Conservation (phyloP, 1,284 basidiomycete species). For the Fistulinella staudtii region DNA sequence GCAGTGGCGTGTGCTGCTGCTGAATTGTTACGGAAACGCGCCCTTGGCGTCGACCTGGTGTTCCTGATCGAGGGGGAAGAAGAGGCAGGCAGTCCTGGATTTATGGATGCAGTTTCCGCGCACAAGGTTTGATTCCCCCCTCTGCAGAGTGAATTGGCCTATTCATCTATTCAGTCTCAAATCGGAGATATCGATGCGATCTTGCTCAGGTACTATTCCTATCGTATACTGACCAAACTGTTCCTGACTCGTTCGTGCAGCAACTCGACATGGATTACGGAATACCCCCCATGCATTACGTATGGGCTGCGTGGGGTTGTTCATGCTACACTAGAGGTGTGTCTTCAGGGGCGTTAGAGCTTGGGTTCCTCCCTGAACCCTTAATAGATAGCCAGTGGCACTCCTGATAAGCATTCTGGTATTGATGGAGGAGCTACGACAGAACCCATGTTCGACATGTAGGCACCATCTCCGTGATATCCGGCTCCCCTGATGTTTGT, state of each 20-base stretch:
- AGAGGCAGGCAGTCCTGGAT: slow-evolving; percentile 87
- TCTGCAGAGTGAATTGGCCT: background rate
- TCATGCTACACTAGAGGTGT: slow-evolving; percentile 71
- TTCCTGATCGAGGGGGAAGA: slow-evolving; percentile 96
- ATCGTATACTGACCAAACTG: background rate
- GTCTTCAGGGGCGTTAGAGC: slow-evolving; percentile 7
- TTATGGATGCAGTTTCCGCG: slow-evolving; percentile 68
- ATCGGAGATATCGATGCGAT: slow-evolving; percentile 88
- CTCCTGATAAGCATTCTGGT: slow-evolving; percentile 85
- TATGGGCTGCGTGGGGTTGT: slow-evolving; percentile 94
- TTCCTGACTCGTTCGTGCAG: slow-evolving; percentile 34
- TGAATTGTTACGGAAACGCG: slow-evolving; percentile 66
- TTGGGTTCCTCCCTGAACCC: background rate
- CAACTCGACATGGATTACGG: slow-evolving; percentile 97
- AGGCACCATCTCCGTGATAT: slow-evolving; percentile 19
- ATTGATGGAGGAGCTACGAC: slow-evolving; percentile 85
- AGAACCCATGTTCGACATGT: slow-evolving; percentile 95
- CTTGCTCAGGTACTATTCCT: slow-evolving; percentile 61
- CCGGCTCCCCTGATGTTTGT: slow-evolving; percentile 5
- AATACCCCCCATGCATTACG: slow-evolving; percentile 92
- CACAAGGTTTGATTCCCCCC: slow-evolving; percentile 63
- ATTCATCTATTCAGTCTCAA: slow-evolving; percentile 45
- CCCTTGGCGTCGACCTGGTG: slow-evolving; percentile 83
- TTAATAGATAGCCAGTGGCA: slow-evolving; percentile 56
- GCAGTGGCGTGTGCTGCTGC: slow-evolving; percentile 89